Evolutionary conservation across 495 filamentous ascomycete species (phyloP).

Genomic region (Cetradonia linearis): DNA sequence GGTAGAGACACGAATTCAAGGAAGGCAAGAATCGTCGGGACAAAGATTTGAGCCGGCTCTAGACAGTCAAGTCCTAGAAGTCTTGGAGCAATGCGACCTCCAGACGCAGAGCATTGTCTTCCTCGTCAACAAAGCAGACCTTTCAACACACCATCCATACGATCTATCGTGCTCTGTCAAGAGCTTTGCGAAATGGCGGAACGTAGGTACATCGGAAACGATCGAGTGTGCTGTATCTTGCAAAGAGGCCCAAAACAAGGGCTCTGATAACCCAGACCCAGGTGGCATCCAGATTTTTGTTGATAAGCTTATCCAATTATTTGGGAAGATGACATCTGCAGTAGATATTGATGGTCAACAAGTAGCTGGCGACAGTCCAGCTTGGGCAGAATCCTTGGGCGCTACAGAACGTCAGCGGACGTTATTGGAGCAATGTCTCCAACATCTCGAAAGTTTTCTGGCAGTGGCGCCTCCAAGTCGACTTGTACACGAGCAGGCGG

Average conservation of each 20-base stretch:
- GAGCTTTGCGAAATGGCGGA: conserved; percentile 3
- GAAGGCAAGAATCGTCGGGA: not conserved
- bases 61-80: conserved; percentile 20
- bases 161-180: no score
- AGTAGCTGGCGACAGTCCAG: conserved; percentile 40
- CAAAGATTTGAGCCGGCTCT: not conserved
- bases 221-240: conserved; percentile 61
- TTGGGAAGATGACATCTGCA: conserved; percentile 61
- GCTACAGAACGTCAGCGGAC: conserved; percentile 82
- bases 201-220: conserved; percentile 5
- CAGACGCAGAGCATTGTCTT: conserved; percentile 42
- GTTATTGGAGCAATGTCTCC: conserved; percentile 61
- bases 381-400: conserved; percentile 75
- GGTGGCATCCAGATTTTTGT: conserved; percentile 62
- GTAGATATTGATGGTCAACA: conserved; percentile 29
- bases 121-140: conserved; percentile 44
- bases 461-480: conserved; percentile 25
- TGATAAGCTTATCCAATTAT: conserved; percentile 53
- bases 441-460: conserved; percentile 62
- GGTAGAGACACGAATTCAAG: conserved; percentile 30
- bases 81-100: conserved; percentile 13
- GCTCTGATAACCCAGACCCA: conserved; percentile 35
- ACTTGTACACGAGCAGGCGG: conserved; percentile 29
- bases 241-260: conserved; percentile 30
- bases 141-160: not conserved